These are phyloP conservation scores for Nannochloropsis gaditana DNA, from an alignment of 108 stramenopile species.

Conservation along the genomic window DNA sequence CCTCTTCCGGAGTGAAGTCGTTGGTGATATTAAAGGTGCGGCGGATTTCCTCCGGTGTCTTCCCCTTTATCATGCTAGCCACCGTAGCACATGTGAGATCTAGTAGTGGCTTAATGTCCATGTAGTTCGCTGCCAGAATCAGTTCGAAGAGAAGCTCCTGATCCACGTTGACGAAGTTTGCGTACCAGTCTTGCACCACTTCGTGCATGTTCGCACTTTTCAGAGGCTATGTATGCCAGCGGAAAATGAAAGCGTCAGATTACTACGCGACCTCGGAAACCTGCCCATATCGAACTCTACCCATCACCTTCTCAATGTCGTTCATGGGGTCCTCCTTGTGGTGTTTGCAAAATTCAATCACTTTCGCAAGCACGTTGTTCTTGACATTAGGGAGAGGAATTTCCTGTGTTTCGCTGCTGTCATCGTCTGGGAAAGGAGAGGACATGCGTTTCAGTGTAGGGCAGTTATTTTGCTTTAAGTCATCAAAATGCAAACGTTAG, in stretches of 20 bases:
- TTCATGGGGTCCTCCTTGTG: slow-evolving; percentile 88
- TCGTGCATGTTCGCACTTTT: slow-evolving; percentile 90
- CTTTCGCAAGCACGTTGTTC: slow-evolving; percentile 83
- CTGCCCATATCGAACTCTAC: neutral
- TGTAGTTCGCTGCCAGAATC: slow-evolving; percentile 96
- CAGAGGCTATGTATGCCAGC: slow-evolving; percentile 63
- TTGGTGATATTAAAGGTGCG: slow-evolving; percentile 95
- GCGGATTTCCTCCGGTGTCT: slow-evolving; percentile 97
- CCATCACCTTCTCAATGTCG: slow-evolving; percentile 84
- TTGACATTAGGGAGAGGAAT: slow-evolving; percentile 99
- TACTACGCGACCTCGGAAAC: neutral
- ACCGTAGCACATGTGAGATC: slow-evolving; percentile 98
- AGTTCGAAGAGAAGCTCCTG: slow-evolving; percentile 97
- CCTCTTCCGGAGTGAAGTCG: slow-evolving; percentile 98
- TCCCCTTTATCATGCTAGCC: slow-evolving; percentile 64
- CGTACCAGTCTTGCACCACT: slow-evolving; percentile 99
- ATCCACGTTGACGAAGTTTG: slow-evolving; percentile 93
- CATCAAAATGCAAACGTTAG: no score
- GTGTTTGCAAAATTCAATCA: slow-evolving; percentile 96
- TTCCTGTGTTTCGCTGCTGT: slow-evolving; percentile 77
- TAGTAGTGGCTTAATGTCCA: slow-evolving; percentile 85
- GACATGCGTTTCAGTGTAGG: neutral
- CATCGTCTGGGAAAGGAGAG: slow-evolving; percentile 52
- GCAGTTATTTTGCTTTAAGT: neutral
- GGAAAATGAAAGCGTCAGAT: neutral